Percentiles rank a stretch among this genome's conserved stretches.
Conservation (phyloP, 2,329 filamentous ascomycete genomes). For the Neofusicoccum umdonicola region DNA sequence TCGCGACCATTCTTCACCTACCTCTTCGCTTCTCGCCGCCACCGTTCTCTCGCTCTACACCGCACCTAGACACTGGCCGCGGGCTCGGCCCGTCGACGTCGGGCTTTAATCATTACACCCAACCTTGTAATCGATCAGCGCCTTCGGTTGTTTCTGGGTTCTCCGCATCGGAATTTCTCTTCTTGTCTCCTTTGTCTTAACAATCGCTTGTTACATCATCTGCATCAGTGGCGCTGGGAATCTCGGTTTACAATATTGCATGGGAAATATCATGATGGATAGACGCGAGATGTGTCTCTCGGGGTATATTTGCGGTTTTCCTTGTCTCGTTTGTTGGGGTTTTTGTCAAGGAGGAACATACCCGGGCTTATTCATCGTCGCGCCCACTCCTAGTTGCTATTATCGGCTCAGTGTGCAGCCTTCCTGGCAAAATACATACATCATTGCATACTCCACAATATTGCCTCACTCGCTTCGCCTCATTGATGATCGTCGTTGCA, state of each 20-base stretch:
- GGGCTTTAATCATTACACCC: conserved; percentile 2
- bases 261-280: conserved; percentile 9
- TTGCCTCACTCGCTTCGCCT: conserved; percentile 6
- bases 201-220: conserved; percentile 11
- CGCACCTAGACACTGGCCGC: conserved; percentile 13
- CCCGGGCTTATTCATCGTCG: conserved; percentile 10
- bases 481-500: conserved; percentile 4
- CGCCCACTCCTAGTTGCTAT: conserved; percentile 17
- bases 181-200: conserved; percentile 11
- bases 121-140: conserved; percentile 15
- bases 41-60: conserved; percentile 9
- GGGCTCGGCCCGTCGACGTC: conserved; percentile 11
- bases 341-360: conserved; percentile 17
- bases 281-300: conserved; percentile 13
- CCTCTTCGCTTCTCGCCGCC: conserved; percentile 8
- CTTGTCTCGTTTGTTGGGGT: conserved; percentile 7
- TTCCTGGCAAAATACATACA: not conserved
- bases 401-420: conserved; percentile 5
- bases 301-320: conserved; percentile 1
- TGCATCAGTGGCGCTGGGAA: conserved; percentile 17
- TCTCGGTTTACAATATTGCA: conserved; percentile 6
- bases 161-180: not conserved
- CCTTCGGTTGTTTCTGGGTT: conserved; percentile 15
- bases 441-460: conserved; percentile 12
- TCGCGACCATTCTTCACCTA: conserved; percentile 13